Conservation (phyloP, 371 early-diverging fungal species). For the Mucor irregularis region DNA sequence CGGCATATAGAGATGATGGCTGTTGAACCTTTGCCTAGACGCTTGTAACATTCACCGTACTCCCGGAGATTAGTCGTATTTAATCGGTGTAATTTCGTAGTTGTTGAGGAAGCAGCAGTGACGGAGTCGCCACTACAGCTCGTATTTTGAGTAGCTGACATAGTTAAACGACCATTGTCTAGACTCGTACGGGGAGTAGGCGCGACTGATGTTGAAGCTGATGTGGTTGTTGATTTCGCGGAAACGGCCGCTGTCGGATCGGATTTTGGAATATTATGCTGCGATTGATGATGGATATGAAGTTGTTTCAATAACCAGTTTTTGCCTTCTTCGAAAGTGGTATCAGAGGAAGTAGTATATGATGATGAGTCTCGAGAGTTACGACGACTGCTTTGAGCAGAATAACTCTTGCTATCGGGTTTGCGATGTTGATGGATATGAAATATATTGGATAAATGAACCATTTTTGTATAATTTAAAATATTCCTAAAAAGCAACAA, state of each 20-base stretch:
- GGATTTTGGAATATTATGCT: not conserved
- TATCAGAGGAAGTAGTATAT: not conserved
- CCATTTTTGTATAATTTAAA: constrained; percentile 6
- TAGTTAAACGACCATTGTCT: constrained; percentile 1
- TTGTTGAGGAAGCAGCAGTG: not conserved
- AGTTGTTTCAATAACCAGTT: constrained; percentile 21
- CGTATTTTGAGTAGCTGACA: not conserved
- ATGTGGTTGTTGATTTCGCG: not conserved
- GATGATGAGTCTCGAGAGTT: constrained; percentile 22
- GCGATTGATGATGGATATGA: constrained; percentile 6
- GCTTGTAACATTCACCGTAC: constrained; percentile 73
- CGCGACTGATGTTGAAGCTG: not conserved
- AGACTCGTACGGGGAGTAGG: not conserved
- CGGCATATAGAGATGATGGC: constrained; percentile 84
- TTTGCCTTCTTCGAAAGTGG: constrained; percentile 20
- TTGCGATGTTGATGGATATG: constrained; percentile 7
- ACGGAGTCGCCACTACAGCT: constrained; percentile 1
- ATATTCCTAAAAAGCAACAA: not conserved
- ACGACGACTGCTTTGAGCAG: constrained; percentile 18
- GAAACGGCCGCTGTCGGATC: too few species aligned
- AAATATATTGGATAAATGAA: constrained; percentile 17
- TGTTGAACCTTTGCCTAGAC: constrained; percentile 86
- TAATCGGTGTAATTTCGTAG: constrained; percentile 12
- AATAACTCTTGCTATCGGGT: constrained; percentile 2
- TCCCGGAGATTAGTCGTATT: constrained; percentile 46